Conservation (phyloP, 768 basidiomycete species). For the Tulasnella sp. region DNA sequence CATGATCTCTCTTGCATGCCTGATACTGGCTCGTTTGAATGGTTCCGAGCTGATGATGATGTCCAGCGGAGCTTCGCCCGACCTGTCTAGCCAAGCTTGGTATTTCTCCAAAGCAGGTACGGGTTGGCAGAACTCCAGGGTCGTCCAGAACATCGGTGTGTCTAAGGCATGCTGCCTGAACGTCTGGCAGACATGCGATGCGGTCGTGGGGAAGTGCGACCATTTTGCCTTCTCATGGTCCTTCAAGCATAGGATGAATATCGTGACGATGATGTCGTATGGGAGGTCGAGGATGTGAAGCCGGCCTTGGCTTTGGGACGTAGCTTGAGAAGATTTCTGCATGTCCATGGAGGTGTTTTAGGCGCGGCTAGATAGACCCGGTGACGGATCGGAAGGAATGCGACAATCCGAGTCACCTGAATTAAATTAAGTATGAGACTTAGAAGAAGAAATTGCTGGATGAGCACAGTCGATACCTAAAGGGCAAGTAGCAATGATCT, state of each 20-base stretch:
- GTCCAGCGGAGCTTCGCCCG: not conserved
- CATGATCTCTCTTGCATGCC: not conserved
- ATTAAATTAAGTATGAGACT: not conserved
- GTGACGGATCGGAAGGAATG: not conserved
- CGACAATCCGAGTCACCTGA: not conserved
- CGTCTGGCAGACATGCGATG: not conserved
- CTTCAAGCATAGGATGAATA: not conserved
- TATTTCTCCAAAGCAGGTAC: not conserved
- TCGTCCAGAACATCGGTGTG: not conserved
- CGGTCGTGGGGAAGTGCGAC: not conserved
- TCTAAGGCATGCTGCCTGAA: slow-evolving; percentile 39
- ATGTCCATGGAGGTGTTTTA: not conserved
- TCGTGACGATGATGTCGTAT: not conserved
- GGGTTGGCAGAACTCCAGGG: not conserved
- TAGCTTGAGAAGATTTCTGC: not conserved
- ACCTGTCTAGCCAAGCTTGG: not conserved
- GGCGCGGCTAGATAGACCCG: not conserved
- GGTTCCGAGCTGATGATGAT: not conserved
- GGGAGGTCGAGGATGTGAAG: not conserved
- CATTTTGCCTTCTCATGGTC: not conserved
- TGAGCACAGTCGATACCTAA: not conserved
- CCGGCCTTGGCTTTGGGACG: not conserved
- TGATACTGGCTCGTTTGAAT: not conserved
- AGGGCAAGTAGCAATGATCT: not conserved
- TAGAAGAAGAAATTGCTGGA: not conserved